phyloP scores from a whole-genome alignment of 331 rosid species.

The Rosa hybrid region DNA sequence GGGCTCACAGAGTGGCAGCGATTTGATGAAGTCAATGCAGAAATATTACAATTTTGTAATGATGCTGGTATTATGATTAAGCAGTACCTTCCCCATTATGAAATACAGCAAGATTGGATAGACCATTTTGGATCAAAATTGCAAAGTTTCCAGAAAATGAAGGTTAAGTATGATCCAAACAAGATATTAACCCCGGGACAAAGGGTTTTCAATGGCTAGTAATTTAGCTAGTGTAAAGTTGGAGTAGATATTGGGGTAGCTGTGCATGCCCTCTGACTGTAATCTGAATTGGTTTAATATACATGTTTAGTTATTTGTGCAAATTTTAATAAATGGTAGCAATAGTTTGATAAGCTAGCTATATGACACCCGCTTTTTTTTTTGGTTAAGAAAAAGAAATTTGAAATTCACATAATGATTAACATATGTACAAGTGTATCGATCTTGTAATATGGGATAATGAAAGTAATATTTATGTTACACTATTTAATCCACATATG shows the following conservation, averaged over 20 bases:
- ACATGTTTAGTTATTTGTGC: neutral
- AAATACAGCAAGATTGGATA: slow-evolving; percentile 50
- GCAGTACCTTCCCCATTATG: slow-evolving; percentile 59
- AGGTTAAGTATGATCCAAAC: slow-evolving; percentile 65
- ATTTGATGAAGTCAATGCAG: slow-evolving; percentile 39
- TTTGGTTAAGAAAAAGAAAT: too few relatives aligned
- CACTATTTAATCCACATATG: too few relatives aligned
- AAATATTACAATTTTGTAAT: slow-evolving; percentile 49
- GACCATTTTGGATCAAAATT: slow-evolving; percentile 70
- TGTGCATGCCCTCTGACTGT: neutral
- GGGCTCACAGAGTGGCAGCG: slow-evolving; percentile 25
- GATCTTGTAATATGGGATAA: too few relatives aligned
- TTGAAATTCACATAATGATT: too few relatives aligned
- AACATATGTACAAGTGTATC: too few relatives aligned
- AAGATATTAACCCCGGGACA: slow-evolving; percentile 77
- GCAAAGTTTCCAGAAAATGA: slow-evolving; percentile 45
- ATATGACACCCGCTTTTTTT: too few relatives aligned
- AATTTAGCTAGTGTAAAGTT: neutral
- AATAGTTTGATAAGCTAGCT: neutral
- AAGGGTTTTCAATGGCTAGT: slow-evolving; percentile 45
- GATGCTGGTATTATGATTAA: slow-evolving; percentile 43
- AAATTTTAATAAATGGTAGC: neutral
- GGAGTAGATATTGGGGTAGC: neutral
- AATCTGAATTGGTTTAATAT: neutral
- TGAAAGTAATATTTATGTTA: too few relatives aligned